phyloP scores from a whole-genome alignment of 2,329 filamentous ascomycete genomes.

The Trichoderma aggressivum region DNA sequence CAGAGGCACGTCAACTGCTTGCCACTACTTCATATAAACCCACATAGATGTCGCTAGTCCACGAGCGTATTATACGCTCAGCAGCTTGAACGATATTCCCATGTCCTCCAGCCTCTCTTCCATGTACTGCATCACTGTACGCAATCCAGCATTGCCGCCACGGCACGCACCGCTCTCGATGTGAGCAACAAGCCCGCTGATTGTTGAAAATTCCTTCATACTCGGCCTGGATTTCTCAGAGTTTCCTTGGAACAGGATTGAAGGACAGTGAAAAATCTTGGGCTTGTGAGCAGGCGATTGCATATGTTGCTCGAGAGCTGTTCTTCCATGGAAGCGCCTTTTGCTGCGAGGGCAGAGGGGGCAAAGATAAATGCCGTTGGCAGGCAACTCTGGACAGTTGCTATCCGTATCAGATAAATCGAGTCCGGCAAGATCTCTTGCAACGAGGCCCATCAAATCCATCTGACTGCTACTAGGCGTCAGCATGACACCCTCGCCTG shows the following conservation, averaged over 20 bases:
- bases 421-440: neutral
- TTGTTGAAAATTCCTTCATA: constrained; percentile 15
- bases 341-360: neutral
- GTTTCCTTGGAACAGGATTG: neutral
- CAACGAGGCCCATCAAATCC: neutral
- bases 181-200: constrained; percentile 20
- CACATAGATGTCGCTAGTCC: neutral
- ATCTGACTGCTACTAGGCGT: neutral
- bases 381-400: neutral
- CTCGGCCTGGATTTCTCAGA: neutral
- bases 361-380: neutral
- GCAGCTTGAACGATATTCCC: neutral
- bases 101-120: neutral
- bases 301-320: neutral
- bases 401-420: neutral
- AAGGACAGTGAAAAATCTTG: constrained; percentile 10
- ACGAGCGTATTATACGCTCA: neutral
- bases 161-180: constrained; percentile 20
- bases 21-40: neutral
- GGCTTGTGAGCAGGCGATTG: neutral
- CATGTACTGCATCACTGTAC: neutral
- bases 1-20: neutral
- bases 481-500: neutral
- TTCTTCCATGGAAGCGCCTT: neutral
- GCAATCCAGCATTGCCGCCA: neutral